Evolutionary conservation across 1,284 basidiomycete species (phyloP), one percentile per base, ranked within the genome.

Genomic region (Sporisorium iseilematis-ciliati): DNA sequence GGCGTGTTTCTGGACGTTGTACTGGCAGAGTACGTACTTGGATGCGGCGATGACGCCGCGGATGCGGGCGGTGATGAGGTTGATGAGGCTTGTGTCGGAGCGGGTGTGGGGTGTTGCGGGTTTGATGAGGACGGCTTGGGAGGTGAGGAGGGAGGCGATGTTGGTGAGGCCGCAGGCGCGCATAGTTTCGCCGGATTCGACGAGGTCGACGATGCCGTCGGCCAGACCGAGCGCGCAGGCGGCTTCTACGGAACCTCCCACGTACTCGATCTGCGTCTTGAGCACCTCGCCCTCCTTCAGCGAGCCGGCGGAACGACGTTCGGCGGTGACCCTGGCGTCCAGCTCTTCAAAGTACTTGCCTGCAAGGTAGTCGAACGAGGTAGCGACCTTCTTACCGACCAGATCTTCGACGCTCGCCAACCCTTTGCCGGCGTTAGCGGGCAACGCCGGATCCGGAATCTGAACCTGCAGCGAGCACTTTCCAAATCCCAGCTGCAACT

Each of bases 121-220:
- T 68, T 91, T 92, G 88, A 99, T 97, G 49, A 99, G 90, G 57
- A 97, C 93, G 3, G 96, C 96, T 87, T 99, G 93, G 0, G 94
- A 93, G 49, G 90, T 86, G 61, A 98, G 90, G 16, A 99, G 86
- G 48, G 91, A 92, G 26, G 57, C 56, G 82, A 99, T 97, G 33
- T 95, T 91, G 86, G 93, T 93, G 58, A 99, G 88, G 51, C 96
- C 96, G 2, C 95, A 96, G 25, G 96, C 97, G 45, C 96, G 93
- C 97, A 99, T 99, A 2, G 96, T 99, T 82, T 99, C 97, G 31
- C 96, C 96, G n/a, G 94, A 97, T 87, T 99, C 96, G 53, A 82
- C 80, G 7, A 82, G 63, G 54, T 82, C 80, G 3, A 82, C 80
- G 65, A 99, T 98, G 21, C 95, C 97, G 87, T 99, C 97, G 1